These are phyloP conservation scores for Mycena citricolor DNA, from an alignment of 1,284 basidiomycete genomes.

Conservation along the genomic window DNA sequence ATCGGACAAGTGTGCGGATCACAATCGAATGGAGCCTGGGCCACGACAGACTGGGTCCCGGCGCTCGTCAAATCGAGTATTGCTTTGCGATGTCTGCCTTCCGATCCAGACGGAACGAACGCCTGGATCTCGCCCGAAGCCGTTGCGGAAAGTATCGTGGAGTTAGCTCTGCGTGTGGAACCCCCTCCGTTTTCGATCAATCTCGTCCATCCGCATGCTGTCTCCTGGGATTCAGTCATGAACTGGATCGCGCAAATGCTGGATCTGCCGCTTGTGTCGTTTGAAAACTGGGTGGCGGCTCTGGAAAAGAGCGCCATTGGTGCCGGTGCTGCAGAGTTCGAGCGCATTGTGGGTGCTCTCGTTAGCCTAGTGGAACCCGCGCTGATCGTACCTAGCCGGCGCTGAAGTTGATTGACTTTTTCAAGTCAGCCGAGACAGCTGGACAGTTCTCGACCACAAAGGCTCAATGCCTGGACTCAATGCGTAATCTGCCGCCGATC, in stretches of 20 bases:
- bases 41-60: conserved; percentile 29
- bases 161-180: conserved; percentile 27
- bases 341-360: conserved; percentile 28
- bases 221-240: conserved; percentile 32
- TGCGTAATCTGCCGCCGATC: too few species aligned
- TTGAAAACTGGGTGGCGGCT: conserved; percentile 32
- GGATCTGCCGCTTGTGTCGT: conserved; percentile 29
- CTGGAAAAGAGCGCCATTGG: conserved; percentile 26
- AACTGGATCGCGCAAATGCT: conserved; percentile 26
- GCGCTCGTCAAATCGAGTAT: conserved; percentile 28
- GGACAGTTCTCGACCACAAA: conserved; percentile 27
- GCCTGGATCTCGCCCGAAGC: conserved; percentile 36
- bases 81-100: conserved; percentile 20
- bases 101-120: conserved; percentile 11
- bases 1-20: conserved; percentile 27
- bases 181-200: conserved; percentile 29
- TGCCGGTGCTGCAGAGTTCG: conserved; percentile 22
- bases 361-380: too few species aligned
- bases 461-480: too few species aligned
- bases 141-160: conserved; percentile 32
- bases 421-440: conserved; percentile 26
- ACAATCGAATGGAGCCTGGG: conserved; percentile 26
- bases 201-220: conserved; percentile 37
- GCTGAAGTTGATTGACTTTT: conserved; percentile 37
- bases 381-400: too few species aligned